A percentile compares a stretch with the other conserved stretches of the same genome.
Evolutionary conservation across 495 filamentous ascomycete genomes (phyloP).

Genomic region (Penicillium paradoxum): DNA sequence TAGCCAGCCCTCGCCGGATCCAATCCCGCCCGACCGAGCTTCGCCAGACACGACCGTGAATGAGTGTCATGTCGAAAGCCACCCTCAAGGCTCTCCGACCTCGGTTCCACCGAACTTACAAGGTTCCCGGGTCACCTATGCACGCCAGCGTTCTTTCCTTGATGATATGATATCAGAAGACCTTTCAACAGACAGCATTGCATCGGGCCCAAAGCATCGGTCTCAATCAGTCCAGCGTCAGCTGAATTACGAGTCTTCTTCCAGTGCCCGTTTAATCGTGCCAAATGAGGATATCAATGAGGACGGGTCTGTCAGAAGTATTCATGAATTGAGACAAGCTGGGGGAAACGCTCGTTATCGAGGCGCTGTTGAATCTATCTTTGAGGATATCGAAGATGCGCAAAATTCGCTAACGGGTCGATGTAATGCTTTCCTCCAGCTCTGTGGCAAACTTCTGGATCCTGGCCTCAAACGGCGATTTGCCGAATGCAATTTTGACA

Average conservation of each 20-base stretch:
- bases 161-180: conserved; percentile 35
- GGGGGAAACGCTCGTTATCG: conserved; percentile 79
- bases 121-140: conserved; percentile 55
- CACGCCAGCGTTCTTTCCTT: conserved; percentile 56
- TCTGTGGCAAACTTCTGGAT: conserved; percentile 68
- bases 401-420: conserved; percentile 42
- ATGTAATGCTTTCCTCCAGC: conserved; percentile 57
- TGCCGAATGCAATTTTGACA: conserved; percentile 66
- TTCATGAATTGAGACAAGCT: conserved; percentile 85
- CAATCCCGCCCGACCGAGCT: conserved; percentile 3
- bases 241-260: conserved; percentile 1
- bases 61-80: conserved; percentile 7
- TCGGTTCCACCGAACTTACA: conserved; percentile 19
- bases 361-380: conserved; percentile 72
- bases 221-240: conserved; percentile 7
- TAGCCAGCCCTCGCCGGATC: conserved; percentile 11
- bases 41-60: not conserved
- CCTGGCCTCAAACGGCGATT: conserved; percentile 64
- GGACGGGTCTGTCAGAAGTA: conserved; percentile 63
- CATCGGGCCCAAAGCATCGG: conserved; percentile 1
- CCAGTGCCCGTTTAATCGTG: conserved; percentile 14
- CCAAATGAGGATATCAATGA: conserved; percentile 51
- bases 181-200: not conserved
- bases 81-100: conserved; percentile 11
- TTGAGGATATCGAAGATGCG: conserved; percentile 73